These are phyloP conservation scores for Ulota crispa DNA, from an alignment of 225 moss, liverwort and hornwort genomes.

Conservation along the genomic window DNA sequence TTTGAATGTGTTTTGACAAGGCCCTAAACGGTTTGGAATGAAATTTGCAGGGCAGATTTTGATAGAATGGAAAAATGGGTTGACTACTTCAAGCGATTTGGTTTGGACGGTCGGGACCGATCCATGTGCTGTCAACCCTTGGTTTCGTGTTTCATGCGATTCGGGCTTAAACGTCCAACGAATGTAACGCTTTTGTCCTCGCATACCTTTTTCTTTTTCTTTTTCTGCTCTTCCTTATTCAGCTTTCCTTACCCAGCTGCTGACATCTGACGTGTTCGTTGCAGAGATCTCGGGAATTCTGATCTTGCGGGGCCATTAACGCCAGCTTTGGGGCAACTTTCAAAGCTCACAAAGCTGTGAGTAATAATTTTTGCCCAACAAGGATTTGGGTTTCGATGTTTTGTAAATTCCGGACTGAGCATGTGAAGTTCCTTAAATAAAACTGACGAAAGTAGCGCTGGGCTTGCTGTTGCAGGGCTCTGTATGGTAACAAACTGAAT, in stretches of 20 bases:
- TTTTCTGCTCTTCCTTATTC: background rate
- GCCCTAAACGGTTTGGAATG: conserved; percentile 6
- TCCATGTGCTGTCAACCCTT: conserved; percentile 39
- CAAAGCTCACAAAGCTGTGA: conserved; percentile 18
- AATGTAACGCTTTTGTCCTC: conserved; percentile 24
- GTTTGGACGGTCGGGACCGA: conserved; percentile 11
- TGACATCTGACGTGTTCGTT: conserved; percentile 13
- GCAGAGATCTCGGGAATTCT: conserved; percentile 36
- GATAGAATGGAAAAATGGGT: background rate
- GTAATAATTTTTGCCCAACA: conserved; percentile 8
- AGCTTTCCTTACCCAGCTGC: background rate
- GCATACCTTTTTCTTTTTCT: background rate
- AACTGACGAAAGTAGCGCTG: background rate
- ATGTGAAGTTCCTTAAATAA: background rate
- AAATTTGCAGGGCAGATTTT: conserved; percentile 25
- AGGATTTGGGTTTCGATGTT: background rate
- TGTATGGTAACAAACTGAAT: conserved; percentile 24
- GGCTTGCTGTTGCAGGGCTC: conserved; percentile 32
- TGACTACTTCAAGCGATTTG: background rate
- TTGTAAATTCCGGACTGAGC: background rate
- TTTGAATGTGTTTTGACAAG: background rate
- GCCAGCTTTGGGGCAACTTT: conserved; percentile 7
- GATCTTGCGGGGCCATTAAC: conserved; percentile 3
- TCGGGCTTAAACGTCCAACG: fast-evolving
- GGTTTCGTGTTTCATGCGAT: conserved; percentile 26